Evolutionary conservation across 2,329 filamentous ascomycete genomes (phyloP).

Genomic region (Rutstroemia sp.): DNA sequence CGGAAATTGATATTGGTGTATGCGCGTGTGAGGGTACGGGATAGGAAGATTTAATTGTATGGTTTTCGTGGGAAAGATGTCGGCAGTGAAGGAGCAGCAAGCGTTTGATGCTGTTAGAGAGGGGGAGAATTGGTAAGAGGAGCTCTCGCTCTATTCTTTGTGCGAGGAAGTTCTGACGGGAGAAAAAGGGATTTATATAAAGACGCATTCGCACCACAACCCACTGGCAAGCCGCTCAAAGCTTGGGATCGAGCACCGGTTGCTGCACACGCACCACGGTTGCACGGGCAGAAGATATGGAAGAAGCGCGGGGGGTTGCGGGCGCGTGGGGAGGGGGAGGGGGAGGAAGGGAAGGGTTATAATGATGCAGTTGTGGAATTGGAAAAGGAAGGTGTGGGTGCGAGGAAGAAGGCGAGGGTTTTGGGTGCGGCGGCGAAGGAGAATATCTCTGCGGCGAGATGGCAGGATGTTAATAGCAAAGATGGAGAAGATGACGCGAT

Average conservation of each 20-base stretch:
- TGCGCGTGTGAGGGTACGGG: too few species aligned
- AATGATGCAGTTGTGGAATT: constrained; percentile 28
- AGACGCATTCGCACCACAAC: constrained; percentile 24
- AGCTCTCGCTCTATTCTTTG: neutral
- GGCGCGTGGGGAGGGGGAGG: constrained; percentile 1
- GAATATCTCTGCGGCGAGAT: constrained; percentile 28
- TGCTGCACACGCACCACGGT: constrained; percentile 25
- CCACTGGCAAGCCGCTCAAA: constrained; percentile 13
- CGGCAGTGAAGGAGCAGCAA: neutral
- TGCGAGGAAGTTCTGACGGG: neutral
- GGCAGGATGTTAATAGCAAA: constrained; percentile 16
- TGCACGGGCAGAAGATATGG: constrained; percentile 29
- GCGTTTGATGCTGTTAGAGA: neutral
- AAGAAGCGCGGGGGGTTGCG: constrained; percentile 19
- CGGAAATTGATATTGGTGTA: too few species aligned
- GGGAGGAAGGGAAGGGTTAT: constrained; percentile 10
- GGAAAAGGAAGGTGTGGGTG: constrained; percentile 26
- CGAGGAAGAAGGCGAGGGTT: constrained; percentile 32
- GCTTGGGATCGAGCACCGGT: constrained; percentile 28
- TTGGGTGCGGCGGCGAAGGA: constrained; percentile 25
- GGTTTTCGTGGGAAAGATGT: neutral
- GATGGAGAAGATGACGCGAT: neutral
- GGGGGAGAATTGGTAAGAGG: constrained; percentile 14
- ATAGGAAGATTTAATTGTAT: too few species aligned
- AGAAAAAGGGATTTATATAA: constrained; percentile 23